A percentile compares a stretch with the other conserved stretches of the same genome.
Conservation (phyloP, 306 rosid species). For the Dryas drummondii region DNA sequence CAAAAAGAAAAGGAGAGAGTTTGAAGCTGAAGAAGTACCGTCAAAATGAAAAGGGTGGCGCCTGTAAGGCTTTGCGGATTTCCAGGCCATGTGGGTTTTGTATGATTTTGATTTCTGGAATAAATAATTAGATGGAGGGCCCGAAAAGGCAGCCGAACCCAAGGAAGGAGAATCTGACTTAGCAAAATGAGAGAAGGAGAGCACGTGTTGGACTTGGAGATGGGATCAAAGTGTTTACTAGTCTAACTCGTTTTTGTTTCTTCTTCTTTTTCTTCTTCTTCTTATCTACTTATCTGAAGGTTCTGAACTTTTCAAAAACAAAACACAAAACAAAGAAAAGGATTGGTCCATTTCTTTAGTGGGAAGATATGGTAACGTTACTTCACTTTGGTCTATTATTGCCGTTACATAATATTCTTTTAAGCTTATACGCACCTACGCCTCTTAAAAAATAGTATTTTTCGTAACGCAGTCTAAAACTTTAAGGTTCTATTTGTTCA, state of each 20-base stretch:
- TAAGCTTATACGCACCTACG: too few relatives aligned
- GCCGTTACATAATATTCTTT: too few relatives aligned
- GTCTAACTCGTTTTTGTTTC: too few relatives aligned
- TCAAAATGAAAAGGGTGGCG: neutral
- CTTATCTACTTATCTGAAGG: too few relatives aligned
- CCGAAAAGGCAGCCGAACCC: neutral
- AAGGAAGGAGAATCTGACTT: neutral
- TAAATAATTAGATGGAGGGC: neutral
- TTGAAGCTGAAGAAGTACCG: too few relatives aligned
- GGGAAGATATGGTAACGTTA: too few relatives aligned
- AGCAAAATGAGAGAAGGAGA: neutral
- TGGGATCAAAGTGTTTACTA: neutral
- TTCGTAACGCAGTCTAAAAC: too few relatives aligned
- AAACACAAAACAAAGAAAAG: neutral
- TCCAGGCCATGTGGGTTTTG: slow-evolving; percentile 28
- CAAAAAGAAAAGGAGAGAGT: neutral
- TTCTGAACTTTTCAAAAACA: neutral
- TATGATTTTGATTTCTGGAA: neutral
- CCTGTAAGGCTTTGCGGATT: slow-evolving; percentile 23
- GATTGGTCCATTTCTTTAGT: too few relatives aligned
- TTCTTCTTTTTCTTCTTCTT: too few relatives aligned
- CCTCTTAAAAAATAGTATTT: too few relatives aligned
- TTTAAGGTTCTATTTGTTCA: too few relatives aligned
- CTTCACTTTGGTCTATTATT: too few relatives aligned
- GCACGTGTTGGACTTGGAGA: neutral